Base-by-base conservation (phyloP, 306 rosid genomes). In the Astragalus glycyphyllos region DNA sequence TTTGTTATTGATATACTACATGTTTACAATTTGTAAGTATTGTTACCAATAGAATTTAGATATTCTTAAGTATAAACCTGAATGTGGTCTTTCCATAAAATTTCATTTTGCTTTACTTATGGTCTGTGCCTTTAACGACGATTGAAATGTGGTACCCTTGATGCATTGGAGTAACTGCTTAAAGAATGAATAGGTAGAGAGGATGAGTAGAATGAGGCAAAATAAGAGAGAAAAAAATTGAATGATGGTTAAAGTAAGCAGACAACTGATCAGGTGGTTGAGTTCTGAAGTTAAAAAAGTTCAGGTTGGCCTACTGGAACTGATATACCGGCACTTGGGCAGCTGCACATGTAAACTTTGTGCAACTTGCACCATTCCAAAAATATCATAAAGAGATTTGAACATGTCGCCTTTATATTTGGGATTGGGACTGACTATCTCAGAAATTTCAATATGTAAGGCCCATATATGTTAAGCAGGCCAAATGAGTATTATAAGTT, bases 221-320 rank as follows among this genome's bases (percentile, higher is more conserved):
- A 34, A n/a, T 56, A 45, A 44, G 59, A 56, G 13, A 20, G 26
- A 74, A 16, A 34, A 65, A 4, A 17, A 35, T 34, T 34, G 64
- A 35, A 14, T 23, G 8, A 20, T 47, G 41, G 14, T 55, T 42
- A 45, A 17, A 51, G n/a, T n/a, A n/a, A n/a, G n/a, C 2, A n/a
- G 67, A 65, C 35, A 58, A 55, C 49, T 29, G 13, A 31, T 54
- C 41, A 14, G 40, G 38, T 16, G 35, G 48, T 34, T 11, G 58
- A 51, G 42, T 63, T 63, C 13, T 23, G 56, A 48, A 41, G 0
- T 73, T 5, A 40, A 38, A 51, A 51, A 38, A 8, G 34, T 40
- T 63, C 47, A 40, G 55, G 44, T 38, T 14, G 49, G 54, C 38
- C 54, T 38, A 38, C 44, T 40, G 55, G 29, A 74, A 65, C 71